Conservation (phyloP, 495 filamentous ascomycete genomes). For the Clohesyomyces aquaticus region DNA sequence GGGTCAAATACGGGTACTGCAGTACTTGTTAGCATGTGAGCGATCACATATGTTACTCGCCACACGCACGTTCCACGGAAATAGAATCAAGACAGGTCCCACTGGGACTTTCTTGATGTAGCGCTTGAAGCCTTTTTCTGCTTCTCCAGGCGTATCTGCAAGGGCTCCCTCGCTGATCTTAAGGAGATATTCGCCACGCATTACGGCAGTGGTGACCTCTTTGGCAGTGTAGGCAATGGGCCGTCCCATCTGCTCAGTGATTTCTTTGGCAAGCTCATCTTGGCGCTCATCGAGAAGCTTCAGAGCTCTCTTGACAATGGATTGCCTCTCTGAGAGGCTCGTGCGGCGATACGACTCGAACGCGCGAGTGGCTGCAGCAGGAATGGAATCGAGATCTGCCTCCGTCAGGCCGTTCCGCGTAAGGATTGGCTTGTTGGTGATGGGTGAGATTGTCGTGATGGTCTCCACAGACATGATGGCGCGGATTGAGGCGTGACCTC, state of each 20-base stretch:
- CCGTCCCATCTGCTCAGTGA: constrained; percentile 93
- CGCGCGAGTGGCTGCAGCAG: constrained; percentile 66
- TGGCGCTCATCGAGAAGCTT: constrained; percentile 66
- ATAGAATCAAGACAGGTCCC: constrained; percentile 82
- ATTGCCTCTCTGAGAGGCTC: constrained; percentile 67
- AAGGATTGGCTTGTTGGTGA: constrained; percentile 76
- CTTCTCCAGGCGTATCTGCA: constrained; percentile 74
- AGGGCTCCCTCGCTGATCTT: constrained; percentile 76
- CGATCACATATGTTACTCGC: constrained; percentile 10
- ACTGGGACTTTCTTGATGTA: constrained; percentile 86
- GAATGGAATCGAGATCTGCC: constrained; percentile 67
- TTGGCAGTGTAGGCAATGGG: constrained; percentile 82
- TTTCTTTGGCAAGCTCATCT: constrained; percentile 79
- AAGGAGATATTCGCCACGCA: constrained; percentile 77
- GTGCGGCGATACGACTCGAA: constrained; percentile 71
- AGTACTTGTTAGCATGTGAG: constrained; percentile 13
- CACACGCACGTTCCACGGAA: constrained; percentile 87
- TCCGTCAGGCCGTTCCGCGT: constrained; percentile 71
- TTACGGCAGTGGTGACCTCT: constrained; percentile 80
- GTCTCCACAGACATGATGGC: constrained; percentile 74
- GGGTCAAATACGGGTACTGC: constrained; percentile 89
- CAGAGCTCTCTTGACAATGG: constrained; percentile 76
- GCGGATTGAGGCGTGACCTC: constrained; percentile 20
- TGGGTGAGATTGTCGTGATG: constrained; percentile 87
- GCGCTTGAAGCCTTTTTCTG: constrained; percentile 82